Evolutionary conservation across 768 basidiomycete genomes (phyloP).

Genomic region (Trametes maxima): DNA sequence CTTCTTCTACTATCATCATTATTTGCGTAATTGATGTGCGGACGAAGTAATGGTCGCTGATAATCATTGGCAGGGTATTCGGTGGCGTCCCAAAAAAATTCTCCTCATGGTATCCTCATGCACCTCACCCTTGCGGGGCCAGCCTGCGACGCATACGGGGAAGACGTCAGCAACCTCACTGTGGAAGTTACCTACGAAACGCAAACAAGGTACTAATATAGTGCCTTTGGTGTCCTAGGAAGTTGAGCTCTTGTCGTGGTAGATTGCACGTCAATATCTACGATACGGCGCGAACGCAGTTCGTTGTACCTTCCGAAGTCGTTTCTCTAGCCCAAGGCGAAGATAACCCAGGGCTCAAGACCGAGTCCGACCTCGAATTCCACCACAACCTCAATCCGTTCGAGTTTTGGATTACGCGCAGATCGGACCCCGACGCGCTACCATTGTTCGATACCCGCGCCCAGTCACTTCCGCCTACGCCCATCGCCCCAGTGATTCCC

Average conservation of each 20-base stretch:
- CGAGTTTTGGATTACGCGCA: slow-evolving; percentile 79
- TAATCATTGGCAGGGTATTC: slow-evolving; percentile 51
- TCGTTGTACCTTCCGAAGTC: slow-evolving; percentile 60
- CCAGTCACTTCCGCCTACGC: slow-evolving; percentile 59
- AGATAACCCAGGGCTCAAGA: slow-evolving; percentile 19
- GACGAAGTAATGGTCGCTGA: not conserved
- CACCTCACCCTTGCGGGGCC: slow-evolving; percentile 53
- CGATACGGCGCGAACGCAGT: slow-evolving; percentile 63
- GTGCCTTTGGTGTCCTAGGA: no score
- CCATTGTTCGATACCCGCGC: slow-evolving; percentile 75
- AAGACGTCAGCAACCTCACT: slow-evolving; percentile 57
- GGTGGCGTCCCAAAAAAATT: slow-evolving; percentile 48
- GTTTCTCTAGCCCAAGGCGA: slow-evolving; percentile 41
- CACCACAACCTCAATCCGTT: slow-evolving; percentile 67
- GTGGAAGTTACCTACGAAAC: slow-evolving; percentile 66
- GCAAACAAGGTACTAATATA: slow-evolving; percentile 39
- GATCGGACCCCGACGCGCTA: slow-evolving; percentile 51
- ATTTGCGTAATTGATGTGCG: not conserved
- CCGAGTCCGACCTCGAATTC: slow-evolving; percentile 66
- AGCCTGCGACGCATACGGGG: slow-evolving; percentile 67
- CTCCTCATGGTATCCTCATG: slow-evolving; percentile 53
- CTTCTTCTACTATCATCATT: no score
- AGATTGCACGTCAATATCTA: slow-evolving; percentile 72
- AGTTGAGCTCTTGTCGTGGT: not conserved
- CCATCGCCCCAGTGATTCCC: slow-evolving; percentile 56